Evolutionary conservation across 192 early-diverging fungal genomes (phyloP).

Genomic region (Coemansia sp.): DNA sequence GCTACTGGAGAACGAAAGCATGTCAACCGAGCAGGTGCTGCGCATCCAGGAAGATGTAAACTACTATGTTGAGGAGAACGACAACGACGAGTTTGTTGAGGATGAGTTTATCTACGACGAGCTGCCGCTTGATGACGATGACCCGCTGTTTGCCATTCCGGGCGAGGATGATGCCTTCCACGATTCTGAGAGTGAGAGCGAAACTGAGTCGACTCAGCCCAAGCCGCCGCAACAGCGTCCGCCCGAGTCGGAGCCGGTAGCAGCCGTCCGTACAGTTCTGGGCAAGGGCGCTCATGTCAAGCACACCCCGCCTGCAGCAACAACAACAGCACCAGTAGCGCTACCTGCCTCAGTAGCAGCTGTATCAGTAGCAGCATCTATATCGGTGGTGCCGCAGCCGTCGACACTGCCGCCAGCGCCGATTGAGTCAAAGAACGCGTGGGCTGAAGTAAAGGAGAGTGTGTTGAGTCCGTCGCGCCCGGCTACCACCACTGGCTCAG

Average conservation of each 20-base stretch:
- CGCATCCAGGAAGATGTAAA: slow-evolving; percentile 85
- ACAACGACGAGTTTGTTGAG: slow-evolving; percentile 90
- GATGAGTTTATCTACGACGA: slow-evolving; percentile 93
- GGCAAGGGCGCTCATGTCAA: slow-evolving; percentile 25
- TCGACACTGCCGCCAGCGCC: slow-evolving; percentile 51
- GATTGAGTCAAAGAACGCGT: slow-evolving; percentile 50
- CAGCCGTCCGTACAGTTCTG: slow-evolving; percentile 14
- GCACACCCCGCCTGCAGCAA: slow-evolving; percentile 11
- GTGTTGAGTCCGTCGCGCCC: slow-evolving; percentile 52
- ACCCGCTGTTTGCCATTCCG: slow-evolving; percentile 73
- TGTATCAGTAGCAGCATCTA: slow-evolving; percentile 5
- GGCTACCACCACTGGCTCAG: slow-evolving; percentile 29
- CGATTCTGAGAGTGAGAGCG: slow-evolving; percentile 23
- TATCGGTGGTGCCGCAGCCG: slow-evolving; percentile 33
- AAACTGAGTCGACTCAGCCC: slow-evolving; percentile 2
- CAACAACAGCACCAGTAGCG: slow-evolving; percentile 5
- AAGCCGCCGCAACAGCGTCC: slow-evolving; percentile 1
- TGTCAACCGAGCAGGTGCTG: slow-evolving; percentile 79
- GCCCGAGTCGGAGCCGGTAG: slow-evolving; percentile 24
- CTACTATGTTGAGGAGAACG: slow-evolving; percentile 90
- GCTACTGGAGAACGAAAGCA: slow-evolving; percentile 88
- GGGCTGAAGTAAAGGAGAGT: slow-evolving; percentile 53
- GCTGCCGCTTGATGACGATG: slow-evolving; percentile 87
- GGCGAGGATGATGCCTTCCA: slow-evolving; percentile 61
- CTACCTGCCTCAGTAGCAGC: background rate